Base-by-base conservation (phyloP, 768 basidiomycete species). In the Artomyces pyxidatus region DNA sequence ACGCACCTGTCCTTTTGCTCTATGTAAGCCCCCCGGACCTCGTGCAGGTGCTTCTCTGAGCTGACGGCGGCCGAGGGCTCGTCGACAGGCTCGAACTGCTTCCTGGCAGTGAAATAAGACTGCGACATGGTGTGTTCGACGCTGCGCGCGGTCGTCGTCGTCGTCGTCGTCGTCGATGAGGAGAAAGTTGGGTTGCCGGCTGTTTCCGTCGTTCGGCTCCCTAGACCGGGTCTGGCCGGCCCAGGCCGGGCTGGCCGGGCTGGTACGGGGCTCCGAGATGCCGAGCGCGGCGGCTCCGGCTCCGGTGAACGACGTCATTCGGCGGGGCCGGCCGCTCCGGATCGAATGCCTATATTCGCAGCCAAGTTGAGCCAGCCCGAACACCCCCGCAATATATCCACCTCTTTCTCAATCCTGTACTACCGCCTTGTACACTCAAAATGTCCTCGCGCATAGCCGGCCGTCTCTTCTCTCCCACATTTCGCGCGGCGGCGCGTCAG, bases 291-390 rank as follows among this genome's bases (percentile, higher is more conserved):
- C 32, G 14, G 32, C 12, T n/a, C n/a, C n/a, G 14, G 32, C 32
- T 35, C 32, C 12, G n/a, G n/a, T n/a, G 14, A 35, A 35, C 32
- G 32, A 35, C 32, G 32, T 35, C 32, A 35, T n/a, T n/a, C n/a
- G n/a, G n/a, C 32, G 14, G 32, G 32, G 32, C 32, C 32, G 32
- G 12, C 7, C 14, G 32, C 17, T 12, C 32, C 32, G 32, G 32
- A 77, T 70, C 74, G 27, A 25, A 16, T n/a, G 16, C 22, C 42
- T 14, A 5, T 23, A 16, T 19, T 9, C 30, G 12, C 35, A 30
- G 14, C 26, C 43, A 9, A 8, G 11, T 44, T 28, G 19, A 27
- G n/a, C 16, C 26, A 44, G 11, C 12, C 17, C 5, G 9, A 41
- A 10, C 21, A 27, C 25, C 23, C 28, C 21, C n/a, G n/a, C n/a